Evolutionary conservation across 352 stramenopile species (phyloP).

Genomic region (Phytophthora capsici): DNA sequence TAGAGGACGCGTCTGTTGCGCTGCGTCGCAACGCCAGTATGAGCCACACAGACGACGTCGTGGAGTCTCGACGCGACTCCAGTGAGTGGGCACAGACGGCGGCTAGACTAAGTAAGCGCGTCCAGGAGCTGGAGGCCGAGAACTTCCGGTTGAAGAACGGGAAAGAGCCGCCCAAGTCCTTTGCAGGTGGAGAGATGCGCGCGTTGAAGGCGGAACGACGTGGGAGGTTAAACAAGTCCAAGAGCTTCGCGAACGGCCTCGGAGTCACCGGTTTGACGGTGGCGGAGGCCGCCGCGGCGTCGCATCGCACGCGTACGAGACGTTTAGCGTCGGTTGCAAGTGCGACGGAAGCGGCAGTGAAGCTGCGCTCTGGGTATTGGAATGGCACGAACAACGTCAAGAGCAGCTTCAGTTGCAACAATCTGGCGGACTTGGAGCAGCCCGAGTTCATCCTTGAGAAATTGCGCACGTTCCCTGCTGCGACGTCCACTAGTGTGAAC

Average conservation of each 20-base stretch:
- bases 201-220: constrained; percentile 6
- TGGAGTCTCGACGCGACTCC: constrained; percentile 22
- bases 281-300: constrained; percentile 66
- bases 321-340: constrained; percentile 33
- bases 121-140: constrained; percentile 73
- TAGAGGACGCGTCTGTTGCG: background rate
- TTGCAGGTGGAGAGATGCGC: constrained; percentile 47
- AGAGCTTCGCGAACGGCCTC: constrained; percentile 64
- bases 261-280: constrained; percentile 63
- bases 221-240: constrained; percentile 56
- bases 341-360: constrained; percentile 30
- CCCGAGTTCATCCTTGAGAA: constrained; percentile 52
- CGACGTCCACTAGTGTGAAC: constrained; percentile 30
- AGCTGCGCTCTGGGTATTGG: constrained; percentile 74
- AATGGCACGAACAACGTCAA: constrained; percentile 75
- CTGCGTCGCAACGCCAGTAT: constrained; percentile 16
- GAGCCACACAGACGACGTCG: background rate
- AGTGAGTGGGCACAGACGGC: constrained; percentile 66
- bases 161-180: constrained; percentile 38
- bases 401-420: constrained; percentile 87
- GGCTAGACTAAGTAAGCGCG: constrained; percentile 56
- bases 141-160: constrained; percentile 62
- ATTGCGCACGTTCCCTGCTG: constrained; percentile 28
- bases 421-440: constrained; percentile 69
- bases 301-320: constrained; percentile 62